Percentiles rank a stretch among this genome's conserved stretches.
phyloP scores from a whole-genome alignment of 192 early-diverging fungal species.

The Linnemannia schmuckeri region DNA sequence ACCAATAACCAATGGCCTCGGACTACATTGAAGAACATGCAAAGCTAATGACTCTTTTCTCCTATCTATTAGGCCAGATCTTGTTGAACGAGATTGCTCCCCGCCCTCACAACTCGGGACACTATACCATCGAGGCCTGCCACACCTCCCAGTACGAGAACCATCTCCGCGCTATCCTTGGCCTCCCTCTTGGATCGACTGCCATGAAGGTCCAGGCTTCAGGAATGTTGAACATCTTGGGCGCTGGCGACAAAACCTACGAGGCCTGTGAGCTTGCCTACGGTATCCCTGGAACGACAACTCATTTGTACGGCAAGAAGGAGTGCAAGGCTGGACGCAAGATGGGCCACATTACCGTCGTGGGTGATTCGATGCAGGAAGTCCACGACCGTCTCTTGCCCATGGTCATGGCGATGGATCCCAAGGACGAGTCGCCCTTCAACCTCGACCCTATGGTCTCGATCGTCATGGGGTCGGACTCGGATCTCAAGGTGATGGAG shows the following conservation, averaged over 20 bases:
- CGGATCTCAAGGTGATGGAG: constrained; percentile 95
- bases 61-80: constrained; percentile 70
- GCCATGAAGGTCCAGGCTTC: constrained; percentile 91
- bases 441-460: constrained; percentile 84
- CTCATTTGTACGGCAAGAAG: constrained; percentile 96
- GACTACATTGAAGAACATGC: background rate
- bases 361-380: constrained; percentile 87
- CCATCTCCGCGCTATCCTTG: constrained; percentile 91
- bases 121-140: constrained; percentile 98
- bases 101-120: constrained; percentile 98
- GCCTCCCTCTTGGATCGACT: constrained; percentile 90
- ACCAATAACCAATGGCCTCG: background rate
- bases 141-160: constrained; percentile 98
- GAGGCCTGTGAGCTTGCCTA: constrained; percentile 79
- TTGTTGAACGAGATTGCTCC: constrained; percentile 98
- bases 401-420: constrained; percentile 73
- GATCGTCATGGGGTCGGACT: constrained; percentile 99
- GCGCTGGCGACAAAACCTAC: constrained; percentile 71
- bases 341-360: constrained; percentile 98
- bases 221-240: constrained; percentile 97
- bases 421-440: constrained; percentile 64
- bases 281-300: constrained; percentile 85
- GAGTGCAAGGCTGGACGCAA: constrained; percentile 92
- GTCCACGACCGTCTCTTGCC: constrained; percentile 73
- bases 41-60: background rate